These are phyloP conservation scores for Cenococcum geophilum DNA, from an alignment of 495 filamentous ascomycete species.

Conservation along the genomic window DNA sequence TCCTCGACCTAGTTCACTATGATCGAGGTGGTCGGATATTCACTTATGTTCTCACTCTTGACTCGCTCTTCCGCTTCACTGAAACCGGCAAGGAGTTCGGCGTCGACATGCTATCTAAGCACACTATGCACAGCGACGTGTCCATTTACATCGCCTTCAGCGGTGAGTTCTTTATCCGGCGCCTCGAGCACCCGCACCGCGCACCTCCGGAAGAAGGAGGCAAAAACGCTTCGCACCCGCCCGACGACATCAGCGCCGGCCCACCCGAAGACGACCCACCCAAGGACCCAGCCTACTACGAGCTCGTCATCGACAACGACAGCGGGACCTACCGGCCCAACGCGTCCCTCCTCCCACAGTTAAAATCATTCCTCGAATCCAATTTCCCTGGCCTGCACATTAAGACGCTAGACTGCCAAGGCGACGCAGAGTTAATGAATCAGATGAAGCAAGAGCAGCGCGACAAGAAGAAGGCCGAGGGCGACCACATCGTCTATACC, in stretches of 20 bases:
- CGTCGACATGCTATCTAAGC: slow-evolving; percentile 85
- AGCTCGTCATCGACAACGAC: slow-evolving; percentile 92
- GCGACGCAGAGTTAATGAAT: slow-evolving; percentile 56
- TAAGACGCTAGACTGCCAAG: slow-evolving; percentile 58
- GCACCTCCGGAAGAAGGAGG: slow-evolving; percentile 24
- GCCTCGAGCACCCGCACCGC: slow-evolving; percentile 43
- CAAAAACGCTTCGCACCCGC: slow-evolving; percentile 28
- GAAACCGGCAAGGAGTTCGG: slow-evolving; percentile 94
- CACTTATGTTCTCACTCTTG: slow-evolving; percentile 86
- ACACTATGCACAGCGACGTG: slow-evolving; percentile 92
- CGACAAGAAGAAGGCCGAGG: slow-evolving; percentile 57
- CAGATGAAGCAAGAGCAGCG: slow-evolving; percentile 58
- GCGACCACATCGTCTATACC: slow-evolving; percentile 56
- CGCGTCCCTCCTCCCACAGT: slow-evolving; percentile 59
- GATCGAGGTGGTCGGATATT: slow-evolving; percentile 80
- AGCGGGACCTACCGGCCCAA: slow-evolving; percentile 89
- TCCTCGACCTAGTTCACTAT: slow-evolving; percentile 79
- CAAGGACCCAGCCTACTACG: slow-evolving; percentile 61
- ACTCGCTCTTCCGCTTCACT: slow-evolving; percentile 79
- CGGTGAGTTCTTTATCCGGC: slow-evolving; percentile 87
- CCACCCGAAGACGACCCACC: slow-evolving; percentile 41
- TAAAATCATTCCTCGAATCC: slow-evolving; percentile 59
- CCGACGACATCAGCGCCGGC: slow-evolving; percentile 40
- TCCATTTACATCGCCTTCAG: slow-evolving; percentile 83
- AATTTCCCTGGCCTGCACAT: slow-evolving; percentile 72